Conservation (phyloP, 768 basidiomycete species). For the Tylopilus balloui region DNA sequence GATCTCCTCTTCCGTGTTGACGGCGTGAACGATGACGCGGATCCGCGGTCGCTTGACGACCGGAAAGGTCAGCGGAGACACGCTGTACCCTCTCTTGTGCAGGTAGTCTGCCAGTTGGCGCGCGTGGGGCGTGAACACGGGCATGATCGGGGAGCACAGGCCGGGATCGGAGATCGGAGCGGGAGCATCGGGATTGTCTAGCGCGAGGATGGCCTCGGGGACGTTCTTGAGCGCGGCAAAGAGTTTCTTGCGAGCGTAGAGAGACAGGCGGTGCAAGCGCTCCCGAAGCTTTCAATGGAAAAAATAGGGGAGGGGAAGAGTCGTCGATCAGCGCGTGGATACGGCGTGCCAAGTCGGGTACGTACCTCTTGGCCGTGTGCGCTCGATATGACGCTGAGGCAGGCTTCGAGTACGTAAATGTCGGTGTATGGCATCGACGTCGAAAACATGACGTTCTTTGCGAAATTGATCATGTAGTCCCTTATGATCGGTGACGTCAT, state of each 20-base stretch:
- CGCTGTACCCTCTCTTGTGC: conserved; percentile 10
- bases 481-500: conserved; percentile 14
- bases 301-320: background rate
- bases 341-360: background rate
- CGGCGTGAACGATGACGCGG: conserved; percentile 14
- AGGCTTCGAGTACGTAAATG: conserved; percentile 32
- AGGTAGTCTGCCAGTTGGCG: conserved; percentile 4
- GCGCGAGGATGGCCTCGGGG: conserved; percentile 4
- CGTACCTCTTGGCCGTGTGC: conserved; percentile 17
- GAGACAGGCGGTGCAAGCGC: background rate
- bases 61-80: conserved; percentile 7
- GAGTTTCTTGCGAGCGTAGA: conserved; percentile 10
- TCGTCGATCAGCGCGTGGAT: background rate
- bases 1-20: conserved; percentile 9
- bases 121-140: conserved; percentile 11
- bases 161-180: background rate
- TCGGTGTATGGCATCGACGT: conserved; percentile 19
- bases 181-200: background rate
- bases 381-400: conserved; percentile 34
- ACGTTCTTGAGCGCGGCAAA: background rate
- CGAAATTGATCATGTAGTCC: conserved; percentile 19
- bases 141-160: conserved; percentile 16
- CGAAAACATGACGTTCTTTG: conserved; percentile 18
- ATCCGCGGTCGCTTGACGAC: conserved; percentile 9
- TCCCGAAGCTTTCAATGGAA: conserved; percentile 13